Percentiles rank a stretch among this genome's conserved stretches.
Conservation (phyloP, 1,284 basidiomycete species). For the Malassezia sympodialis region DNA sequence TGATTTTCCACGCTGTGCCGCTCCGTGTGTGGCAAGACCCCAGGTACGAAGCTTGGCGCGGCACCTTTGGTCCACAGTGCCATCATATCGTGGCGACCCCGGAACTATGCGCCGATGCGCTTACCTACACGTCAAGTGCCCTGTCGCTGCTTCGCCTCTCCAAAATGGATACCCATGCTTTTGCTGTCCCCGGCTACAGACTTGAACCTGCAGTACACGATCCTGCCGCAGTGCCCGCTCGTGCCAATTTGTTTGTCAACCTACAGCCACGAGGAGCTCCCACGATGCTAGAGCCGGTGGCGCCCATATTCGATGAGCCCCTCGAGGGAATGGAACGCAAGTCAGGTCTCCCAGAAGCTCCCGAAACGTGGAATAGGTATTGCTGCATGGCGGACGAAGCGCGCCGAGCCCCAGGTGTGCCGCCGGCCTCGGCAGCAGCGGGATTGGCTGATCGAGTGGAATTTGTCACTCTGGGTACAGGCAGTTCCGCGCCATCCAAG, state of each 20-base stretch:
- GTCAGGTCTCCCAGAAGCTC: constrained; percentile 19
- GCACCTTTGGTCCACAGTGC: constrained; percentile 56
- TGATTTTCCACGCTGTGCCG: constrained; percentile 35
- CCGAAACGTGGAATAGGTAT: constrained; percentile 17
- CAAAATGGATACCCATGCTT: constrained; percentile 63
- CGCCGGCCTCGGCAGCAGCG: neutral
- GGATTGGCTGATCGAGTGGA: constrained; percentile 52
- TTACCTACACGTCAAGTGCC: constrained; percentile 66
- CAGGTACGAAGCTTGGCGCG: constrained; percentile 65
- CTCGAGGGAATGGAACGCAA: constrained; percentile 10
- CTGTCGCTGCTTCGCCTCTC: constrained; percentile 64
- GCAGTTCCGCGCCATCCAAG: constrained; percentile 66
- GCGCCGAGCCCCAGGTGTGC: constrained; percentile 20
- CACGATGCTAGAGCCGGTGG: constrained; percentile 13
- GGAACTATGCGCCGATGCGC: constrained; percentile 57
- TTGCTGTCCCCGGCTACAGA: constrained; percentile 59
- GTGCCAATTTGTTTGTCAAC: constrained; percentile 18
- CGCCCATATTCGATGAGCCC: constrained; percentile 43
- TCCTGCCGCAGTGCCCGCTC: neutral
- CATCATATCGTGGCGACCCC: constrained; percentile 54
- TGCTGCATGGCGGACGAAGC: constrained; percentile 22
- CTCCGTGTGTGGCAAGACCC: constrained; percentile 54
- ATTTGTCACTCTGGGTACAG: constrained; percentile 74
- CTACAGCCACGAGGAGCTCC: constrained; percentile 25
- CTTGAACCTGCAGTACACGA: constrained; percentile 5